Percentiles rank a stretch among this genome's conserved stretches.
These are phyloP conservation scores for Leucocoprinus leucothites DNA, from an alignment of 768 basidiomycete genomes.

Conservation along the genomic window DNA sequence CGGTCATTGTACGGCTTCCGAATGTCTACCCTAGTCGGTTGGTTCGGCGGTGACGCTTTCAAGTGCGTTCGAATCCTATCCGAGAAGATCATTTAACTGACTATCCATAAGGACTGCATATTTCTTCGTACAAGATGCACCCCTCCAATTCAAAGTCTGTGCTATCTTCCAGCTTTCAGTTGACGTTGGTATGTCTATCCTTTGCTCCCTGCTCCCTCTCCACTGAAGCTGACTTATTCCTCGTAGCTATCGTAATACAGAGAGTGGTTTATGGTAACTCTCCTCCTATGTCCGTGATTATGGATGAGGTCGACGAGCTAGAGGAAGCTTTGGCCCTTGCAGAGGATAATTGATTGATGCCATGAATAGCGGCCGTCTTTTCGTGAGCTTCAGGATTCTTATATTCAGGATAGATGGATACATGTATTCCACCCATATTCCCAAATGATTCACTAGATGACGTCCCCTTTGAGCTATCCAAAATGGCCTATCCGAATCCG, in stretches of 20 bases:
- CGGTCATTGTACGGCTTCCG: constrained; percentile 84
- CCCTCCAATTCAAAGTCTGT: constrained; percentile 80
- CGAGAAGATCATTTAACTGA: background rate
- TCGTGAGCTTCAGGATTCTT: no score
- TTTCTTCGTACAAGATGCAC: constrained; percentile 71
- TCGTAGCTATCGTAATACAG: constrained; percentile 67
- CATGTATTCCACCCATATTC: no score
- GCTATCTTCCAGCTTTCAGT: constrained; percentile 81
- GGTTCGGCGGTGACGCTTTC: constrained; percentile 82
- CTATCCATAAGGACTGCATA: constrained; percentile 58
- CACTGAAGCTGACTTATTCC: constrained; percentile 13
- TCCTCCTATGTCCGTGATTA: constrained; percentile 50
- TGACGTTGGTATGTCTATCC: constrained; percentile 57
- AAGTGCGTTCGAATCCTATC: constrained; percentile 47
- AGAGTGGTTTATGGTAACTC: constrained; percentile 71
- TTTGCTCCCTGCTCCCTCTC: background rate
- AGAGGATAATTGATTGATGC: constrained; percentile 34
- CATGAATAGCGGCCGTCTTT: background rate
- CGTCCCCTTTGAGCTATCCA: no score
- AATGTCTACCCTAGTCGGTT: constrained; percentile 76
- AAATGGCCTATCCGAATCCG: no score
- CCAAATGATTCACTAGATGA: no score
- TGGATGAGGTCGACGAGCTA: constrained; percentile 64
- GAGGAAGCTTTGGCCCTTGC: constrained; percentile 72
- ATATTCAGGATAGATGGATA: no score